Base-by-base conservation (phyloP, 163 green algal species). In the Scenedesmus sp. region DNA sequence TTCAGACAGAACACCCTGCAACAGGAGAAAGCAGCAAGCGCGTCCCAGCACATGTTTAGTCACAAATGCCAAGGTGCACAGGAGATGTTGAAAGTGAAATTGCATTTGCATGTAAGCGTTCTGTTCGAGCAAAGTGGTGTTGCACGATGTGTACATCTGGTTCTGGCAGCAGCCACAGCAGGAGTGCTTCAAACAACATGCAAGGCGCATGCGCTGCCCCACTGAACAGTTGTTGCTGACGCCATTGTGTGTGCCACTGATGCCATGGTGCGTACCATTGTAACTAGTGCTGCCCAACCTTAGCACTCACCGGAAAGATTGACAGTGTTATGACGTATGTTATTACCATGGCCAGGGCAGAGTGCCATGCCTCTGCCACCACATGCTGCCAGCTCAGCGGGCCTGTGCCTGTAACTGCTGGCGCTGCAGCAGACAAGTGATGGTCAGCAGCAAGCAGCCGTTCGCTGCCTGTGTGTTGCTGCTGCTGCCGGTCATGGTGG, bases 261-360 rank as follows among this genome's bases (percentile, higher is more conserved):
- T 46, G 34, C 34, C 34, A 5, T 52, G 70, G 23, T 79, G 70
- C 23, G 46, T 79, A 0, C 9, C 4, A 52, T 0, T 2, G 23
- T 23, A 79, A 20, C 67, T 52, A 13, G 46, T 5, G 5, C 1
- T 26, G 66, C 66, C 66, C 26, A 18, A 18, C 66, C 66, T 26
- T 26, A 76, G 26, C 3, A 70, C 70, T 79, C 70, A 79, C 70
- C 16, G 98, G 98, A 83, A 99, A 99, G 57, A 99, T 98, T 77
- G 94, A 95, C 13, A 99, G 93, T 0, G 98, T 99, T 1, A 98
- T 92, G 6, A 94, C 90, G 92, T 98, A 97, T 3, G 91, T 93
- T 13, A 95, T 4, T 12, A 95, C 86, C 67, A 97, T 60, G 0
- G 93, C 91, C 10, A 81, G 52, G 20, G 89, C 92, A 2, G 83